A percentile compares a stretch with the other conserved stretches of the same genome.
Conservation (phyloP, 2,329 filamentous ascomycete species). For the Paraphoma chrysanthemicola region DNA sequence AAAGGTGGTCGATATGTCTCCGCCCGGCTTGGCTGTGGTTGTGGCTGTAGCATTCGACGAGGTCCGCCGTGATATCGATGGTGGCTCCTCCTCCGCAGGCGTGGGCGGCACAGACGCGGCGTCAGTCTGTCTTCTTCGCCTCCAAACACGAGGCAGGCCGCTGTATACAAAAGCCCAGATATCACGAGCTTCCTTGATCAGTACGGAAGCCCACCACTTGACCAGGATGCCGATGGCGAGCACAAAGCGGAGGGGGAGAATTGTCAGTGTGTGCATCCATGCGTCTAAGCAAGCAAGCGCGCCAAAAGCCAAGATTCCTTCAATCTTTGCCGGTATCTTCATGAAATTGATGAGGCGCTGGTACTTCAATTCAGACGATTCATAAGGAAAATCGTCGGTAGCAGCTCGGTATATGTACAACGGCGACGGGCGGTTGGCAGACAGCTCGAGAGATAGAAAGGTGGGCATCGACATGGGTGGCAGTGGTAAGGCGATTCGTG, state of each 20-base stretch:
- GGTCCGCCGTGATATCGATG: conserved; percentile 31
- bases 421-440: conserved; percentile 66
- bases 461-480: conserved; percentile 70
- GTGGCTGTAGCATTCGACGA: conserved; percentile 27
- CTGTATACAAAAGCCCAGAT: conserved; percentile 78
- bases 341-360: conserved; percentile 91
- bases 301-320: conserved; percentile 86
- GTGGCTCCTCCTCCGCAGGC: conserved; percentile 36
- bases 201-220: conserved; percentile 77
- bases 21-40: conserved; percentile 32
- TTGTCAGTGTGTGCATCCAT: conserved; percentile 96
- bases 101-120: conserved; percentile 30
- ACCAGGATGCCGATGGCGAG: conserved; percentile 79
- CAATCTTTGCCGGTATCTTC: conserved; percentile 79
- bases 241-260: conserved; percentile 85
- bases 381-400: conserved; percentile 74
- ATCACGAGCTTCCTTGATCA: conserved; percentile 75
- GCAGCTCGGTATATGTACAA: conserved; percentile 68
- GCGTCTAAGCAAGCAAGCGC: conserved; percentile 90
- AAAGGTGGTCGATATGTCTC: conserved; percentile 27
- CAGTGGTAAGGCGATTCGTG: conserved; percentile 59
- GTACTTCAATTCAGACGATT: conserved; percentile 90
- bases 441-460: conserved; percentile 70
- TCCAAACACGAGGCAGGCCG: conserved; percentile 81
- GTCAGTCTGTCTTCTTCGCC: conserved; percentile 58